phyloP scores from a whole-genome alignment of 2,329 filamentous ascomycete species.

The Apiospora malaysiana region DNA sequence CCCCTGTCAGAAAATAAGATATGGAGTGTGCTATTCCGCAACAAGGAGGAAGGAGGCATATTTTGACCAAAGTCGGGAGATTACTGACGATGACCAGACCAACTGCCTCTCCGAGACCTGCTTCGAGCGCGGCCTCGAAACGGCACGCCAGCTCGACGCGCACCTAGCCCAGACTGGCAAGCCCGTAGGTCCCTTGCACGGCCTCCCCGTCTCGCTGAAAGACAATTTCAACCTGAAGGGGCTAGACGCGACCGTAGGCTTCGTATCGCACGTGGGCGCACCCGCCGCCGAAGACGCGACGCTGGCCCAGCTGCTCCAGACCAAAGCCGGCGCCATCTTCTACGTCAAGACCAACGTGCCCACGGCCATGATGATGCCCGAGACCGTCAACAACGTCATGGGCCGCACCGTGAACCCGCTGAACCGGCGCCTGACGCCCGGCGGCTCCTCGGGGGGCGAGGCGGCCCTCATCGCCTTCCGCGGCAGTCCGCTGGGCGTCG shows the following conservation, averaged over 20 bases:
- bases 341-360: slow-evolving; percentile 65
- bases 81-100: slow-evolving; percentile 36
- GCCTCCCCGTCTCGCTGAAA: slow-evolving; percentile 69
- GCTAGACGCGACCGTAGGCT: slow-evolving; percentile 67
- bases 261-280: slow-evolving; percentile 65
- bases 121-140: slow-evolving; percentile 57
- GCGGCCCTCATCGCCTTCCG: slow-evolving; percentile 64
- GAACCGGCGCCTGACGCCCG: slow-evolving; percentile 64
- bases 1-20: too few species aligned
- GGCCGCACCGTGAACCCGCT: slow-evolving; percentile 67
- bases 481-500: slow-evolving; percentile 62
- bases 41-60: neutral
- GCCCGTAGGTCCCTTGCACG: slow-evolving; percentile 68
- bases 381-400: slow-evolving; percentile 69
- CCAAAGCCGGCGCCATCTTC: slow-evolving; percentile 56
- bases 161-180: slow-evolving; percentile 53
- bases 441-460: slow-evolving; percentile 72
- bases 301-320: slow-evolving; percentile 47
- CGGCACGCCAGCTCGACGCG: slow-evolving; percentile 56
- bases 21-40: too few species aligned
- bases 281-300: slow-evolving; percentile 53
- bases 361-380: slow-evolving; percentile 73
- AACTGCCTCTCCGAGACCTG: slow-evolving; percentile 61
- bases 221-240: slow-evolving; percentile 71
- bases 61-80: neutral